phyloP scores from a whole-genome alignment of 2,329 filamentous ascomycete genomes.

The Moelleriella libera region DNA sequence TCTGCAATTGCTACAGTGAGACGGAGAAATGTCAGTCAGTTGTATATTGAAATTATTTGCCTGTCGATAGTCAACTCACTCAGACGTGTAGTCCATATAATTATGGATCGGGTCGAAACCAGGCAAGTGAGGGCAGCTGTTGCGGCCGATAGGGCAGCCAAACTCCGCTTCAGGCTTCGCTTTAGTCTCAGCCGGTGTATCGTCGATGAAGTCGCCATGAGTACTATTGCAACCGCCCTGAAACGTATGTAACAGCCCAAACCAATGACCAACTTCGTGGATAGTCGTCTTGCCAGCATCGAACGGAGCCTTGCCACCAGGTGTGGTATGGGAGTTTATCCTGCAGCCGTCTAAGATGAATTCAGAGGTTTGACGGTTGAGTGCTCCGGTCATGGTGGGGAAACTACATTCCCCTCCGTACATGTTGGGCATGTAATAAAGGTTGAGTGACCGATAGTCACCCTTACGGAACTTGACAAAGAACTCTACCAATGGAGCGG shows the following conservation, averaged over 20 bases:
- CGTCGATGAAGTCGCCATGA: neutral
- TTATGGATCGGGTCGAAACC: slow-evolving; percentile 21
- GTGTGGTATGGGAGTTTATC: neutral
- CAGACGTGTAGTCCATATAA: slow-evolving; percentile 25
- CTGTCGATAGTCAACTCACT: slow-evolving; percentile 13
- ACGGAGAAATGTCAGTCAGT: neutral
- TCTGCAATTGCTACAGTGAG: neutral
- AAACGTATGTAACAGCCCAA: neutral
- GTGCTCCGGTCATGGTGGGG: neutral
- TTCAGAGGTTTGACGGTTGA: neutral
- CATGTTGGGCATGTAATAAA: neutral
- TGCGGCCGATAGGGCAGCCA: neutral
- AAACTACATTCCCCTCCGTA: neutral
- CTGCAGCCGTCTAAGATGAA: neutral
- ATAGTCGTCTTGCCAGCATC: neutral
- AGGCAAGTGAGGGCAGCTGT: slow-evolving; percentile 16
- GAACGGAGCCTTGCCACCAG: neutral
- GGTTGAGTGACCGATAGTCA: neutral
- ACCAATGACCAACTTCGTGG: neutral
- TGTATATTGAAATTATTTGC: neutral
- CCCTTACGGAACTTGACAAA: neutral
- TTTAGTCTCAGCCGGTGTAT: neutral
- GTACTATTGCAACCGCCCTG: neutral
- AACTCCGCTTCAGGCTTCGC: neutral
- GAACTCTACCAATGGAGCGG: neutral